Evolutionary conservation across 169 alveolate species (phyloP).

Genomic region (Plasmodium gonderi): DNA sequence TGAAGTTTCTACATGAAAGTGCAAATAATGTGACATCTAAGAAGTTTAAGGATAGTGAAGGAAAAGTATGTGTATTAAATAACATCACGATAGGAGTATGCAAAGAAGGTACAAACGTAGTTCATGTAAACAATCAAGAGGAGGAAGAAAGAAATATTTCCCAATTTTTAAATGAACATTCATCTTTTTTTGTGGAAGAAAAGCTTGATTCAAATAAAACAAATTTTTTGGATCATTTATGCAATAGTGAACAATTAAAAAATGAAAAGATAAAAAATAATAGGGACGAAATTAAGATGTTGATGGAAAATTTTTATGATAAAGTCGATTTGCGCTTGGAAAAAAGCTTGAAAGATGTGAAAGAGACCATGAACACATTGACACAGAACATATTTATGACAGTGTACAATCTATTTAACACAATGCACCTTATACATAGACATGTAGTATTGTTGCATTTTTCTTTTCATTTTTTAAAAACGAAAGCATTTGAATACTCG

Average conservation of each 20-base stretch:
- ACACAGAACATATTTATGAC: constrained; percentile 49
- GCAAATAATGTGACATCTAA: neutral
- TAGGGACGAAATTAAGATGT: constrained; percentile 4
- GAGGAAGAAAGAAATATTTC: neutral
- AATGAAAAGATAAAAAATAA: constrained; percentile 33
- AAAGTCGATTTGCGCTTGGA: constrained; percentile 62
- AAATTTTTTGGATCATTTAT: constrained; percentile 3
- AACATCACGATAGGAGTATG: neutral
- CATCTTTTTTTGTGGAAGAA: neutral
- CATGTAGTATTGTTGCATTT: constrained; percentile 47
- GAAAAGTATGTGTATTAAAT: neutral
- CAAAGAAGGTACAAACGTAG: neutral
- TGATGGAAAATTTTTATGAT: constrained; percentile 52
- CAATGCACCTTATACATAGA: constrained; percentile 15
- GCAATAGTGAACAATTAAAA: neutral
- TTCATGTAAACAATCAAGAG: neutral
- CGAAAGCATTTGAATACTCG: constrained; percentile 37
- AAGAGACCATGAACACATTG: constrained; percentile 35
- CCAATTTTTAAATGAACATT: neutral
- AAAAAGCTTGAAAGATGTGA: constrained; percentile 28
- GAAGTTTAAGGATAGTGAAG: neutral
- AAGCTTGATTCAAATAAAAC: neutral
- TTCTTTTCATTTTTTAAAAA: constrained; percentile 54
- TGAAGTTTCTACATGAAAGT: constrained; percentile 46
- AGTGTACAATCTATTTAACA: constrained; percentile 22